Percentiles rank a stretch among this genome's conserved stretches.
Conservation (phyloP, 2,329 filamentous ascomycete species). For the Aspergillus sp. region DNA sequence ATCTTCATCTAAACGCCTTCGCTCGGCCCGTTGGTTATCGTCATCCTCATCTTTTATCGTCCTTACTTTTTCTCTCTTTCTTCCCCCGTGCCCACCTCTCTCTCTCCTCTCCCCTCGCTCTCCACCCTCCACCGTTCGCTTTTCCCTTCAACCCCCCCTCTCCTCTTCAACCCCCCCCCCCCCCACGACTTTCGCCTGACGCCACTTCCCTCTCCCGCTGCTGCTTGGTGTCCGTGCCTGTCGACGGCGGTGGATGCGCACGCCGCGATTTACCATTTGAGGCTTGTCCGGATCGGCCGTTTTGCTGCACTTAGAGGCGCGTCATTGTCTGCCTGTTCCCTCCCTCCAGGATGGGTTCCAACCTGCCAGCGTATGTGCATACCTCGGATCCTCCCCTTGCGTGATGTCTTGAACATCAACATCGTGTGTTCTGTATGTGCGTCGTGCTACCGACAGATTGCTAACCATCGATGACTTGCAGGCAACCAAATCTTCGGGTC, state of each 20-base stretch:
- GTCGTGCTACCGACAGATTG: conserved; percentile 16
- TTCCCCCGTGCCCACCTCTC: neutral
- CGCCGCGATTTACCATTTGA: conserved; percentile 30
- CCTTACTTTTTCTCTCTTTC: conserved; percentile 8
- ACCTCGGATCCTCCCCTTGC: neutral
- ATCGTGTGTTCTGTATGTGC: neutral
- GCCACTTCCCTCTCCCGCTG: conserved; percentile 10
- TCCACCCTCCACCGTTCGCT: conserved; percentile 8
- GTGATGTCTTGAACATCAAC: neutral
- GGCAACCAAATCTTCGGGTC: conserved; percentile 84
- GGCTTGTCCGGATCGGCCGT: conserved; percentile 41
- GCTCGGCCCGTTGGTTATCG: conserved; percentile 18
- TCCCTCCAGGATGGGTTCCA: conserved; percentile 56
- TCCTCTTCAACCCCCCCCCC: neutral
- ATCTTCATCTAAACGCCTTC: conserved; percentile 14
- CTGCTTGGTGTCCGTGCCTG: conserved; percentile 18
- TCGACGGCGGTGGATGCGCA: conserved; percentile 38
- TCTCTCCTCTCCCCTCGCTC: conserved; percentile 10
- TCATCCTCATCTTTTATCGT: conserved; percentile 14
- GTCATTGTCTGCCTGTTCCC: conserved; percentile 28
- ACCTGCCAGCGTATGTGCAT: conserved; percentile 62
- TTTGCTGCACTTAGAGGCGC: conserved; percentile 31
- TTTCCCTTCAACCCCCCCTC: neutral
- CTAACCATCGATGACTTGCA: conserved; percentile 40
- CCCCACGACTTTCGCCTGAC: conserved; percentile 4